Evolutionary conservation across 148 eudicot species (phyloP).

Genomic region (Pouteria glomerata): DNA sequence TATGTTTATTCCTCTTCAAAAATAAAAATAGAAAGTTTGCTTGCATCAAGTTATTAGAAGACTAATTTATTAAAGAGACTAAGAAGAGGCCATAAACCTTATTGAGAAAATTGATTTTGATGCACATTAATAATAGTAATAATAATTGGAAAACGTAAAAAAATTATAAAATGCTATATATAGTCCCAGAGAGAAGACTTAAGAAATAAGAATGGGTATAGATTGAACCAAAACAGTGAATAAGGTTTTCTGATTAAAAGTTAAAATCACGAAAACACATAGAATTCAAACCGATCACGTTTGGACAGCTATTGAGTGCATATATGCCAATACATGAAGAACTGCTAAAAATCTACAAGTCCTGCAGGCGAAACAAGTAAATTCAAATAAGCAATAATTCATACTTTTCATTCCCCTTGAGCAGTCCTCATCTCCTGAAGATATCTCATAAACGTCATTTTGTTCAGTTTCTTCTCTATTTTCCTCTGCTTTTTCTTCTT

Average conservation of each 20-base stretch:
- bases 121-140: too few species aligned
- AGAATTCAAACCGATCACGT: not conserved
- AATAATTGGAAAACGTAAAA: too few species aligned
- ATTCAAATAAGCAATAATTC: constrained; percentile 10
- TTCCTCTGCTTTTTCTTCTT: constrained; percentile 24
- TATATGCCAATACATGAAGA: not conserved
- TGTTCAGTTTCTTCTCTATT: constrained; percentile 24
- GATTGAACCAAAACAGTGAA: not conserved
- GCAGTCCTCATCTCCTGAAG: constrained; percentile 76
- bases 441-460: constrained; percentile 52
- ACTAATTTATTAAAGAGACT: not conserved
- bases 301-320: not conserved
- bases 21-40: not conserved
- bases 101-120: not conserved
- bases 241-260: not conserved
- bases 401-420: constrained; percentile 86
- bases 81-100: not conserved
- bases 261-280: not conserved
- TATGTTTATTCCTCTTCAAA: not conserved
- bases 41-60: not conserved
- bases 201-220: not conserved
- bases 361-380: not conserved
- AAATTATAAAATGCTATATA: too few species aligned
- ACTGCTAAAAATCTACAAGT: not conserved
- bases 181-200: too few species aligned